Evolutionary conservation across 2,329 filamentous ascomycete species (phyloP), one percentile per base, ranked within the genome.

Genomic region (Leptographium wingfieldii): DNA sequence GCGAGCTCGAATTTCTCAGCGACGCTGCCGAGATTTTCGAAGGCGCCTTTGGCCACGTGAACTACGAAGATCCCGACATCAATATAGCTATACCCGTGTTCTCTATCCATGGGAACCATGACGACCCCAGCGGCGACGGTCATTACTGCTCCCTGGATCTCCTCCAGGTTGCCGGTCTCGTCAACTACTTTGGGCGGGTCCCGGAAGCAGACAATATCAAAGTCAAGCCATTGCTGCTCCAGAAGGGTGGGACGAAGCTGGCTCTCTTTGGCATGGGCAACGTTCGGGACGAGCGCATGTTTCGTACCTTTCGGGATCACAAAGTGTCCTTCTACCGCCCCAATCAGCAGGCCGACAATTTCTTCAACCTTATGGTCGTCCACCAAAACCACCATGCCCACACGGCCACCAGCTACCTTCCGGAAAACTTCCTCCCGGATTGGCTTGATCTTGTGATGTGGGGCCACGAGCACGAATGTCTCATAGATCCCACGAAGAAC

Each of bases 21-120:
- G 94, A 99, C 72, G 90, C 90, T 9, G 90, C 86, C 66, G 88
- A 95, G 67, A 89, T 92, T 63, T 96, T 99, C 67, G 87, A 90
- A 63, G 88, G 88, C 7, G 86, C 90, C 0, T 95, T 96, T 69
- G 86, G 90, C 56, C 88, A 96, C 71, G 92, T 96, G 73, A 99
- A 99, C 73, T 99, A 99, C 73, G 91, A 97, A 72, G 94, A 99
- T 68, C 84, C 90, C 29, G 90, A 99, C 67, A 96, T 99, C 72
- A 99, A 99, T 68, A 84, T 99, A 62, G 90, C 92, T 1, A 96
- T 97, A 60, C 94, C 94, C 0, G 91, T 99, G 33, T 99, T 99
- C 70, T 96, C 92, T 0, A 99, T 99, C 49, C 95, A 99, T 68
- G 94, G 94, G 54, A 99, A 99, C 68, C 94, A 99, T 70, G 94